phyloP scores from a whole-genome alignment of 2,329 filamentous ascomycete genomes.

The Sporothrix euskadiensis region DNA sequence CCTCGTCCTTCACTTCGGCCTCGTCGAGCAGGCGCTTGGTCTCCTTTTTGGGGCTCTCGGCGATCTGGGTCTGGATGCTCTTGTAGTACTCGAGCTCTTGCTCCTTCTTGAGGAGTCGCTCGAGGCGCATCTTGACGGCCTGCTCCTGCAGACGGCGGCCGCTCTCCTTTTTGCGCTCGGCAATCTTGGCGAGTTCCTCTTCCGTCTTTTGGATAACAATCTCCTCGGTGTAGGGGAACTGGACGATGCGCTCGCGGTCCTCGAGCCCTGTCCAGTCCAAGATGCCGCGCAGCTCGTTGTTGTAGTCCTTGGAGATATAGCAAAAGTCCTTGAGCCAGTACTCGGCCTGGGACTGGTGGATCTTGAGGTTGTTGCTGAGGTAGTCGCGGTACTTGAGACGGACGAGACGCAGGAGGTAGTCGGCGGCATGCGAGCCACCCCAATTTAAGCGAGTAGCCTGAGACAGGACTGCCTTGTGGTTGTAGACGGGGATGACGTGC shows the following conservation, averaged over 20 bases:
- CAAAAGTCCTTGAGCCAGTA: slow-evolving; percentile 85
- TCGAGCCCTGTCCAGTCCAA: slow-evolving; percentile 92
- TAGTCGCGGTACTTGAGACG: slow-evolving; percentile 77
- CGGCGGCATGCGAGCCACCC: slow-evolving; percentile 86
- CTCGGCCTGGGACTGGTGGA: slow-evolving; percentile 84
- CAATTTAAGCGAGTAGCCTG: slow-evolving; percentile 91
- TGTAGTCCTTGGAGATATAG: slow-evolving; percentile 83
- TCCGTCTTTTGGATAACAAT: slow-evolving; percentile 88
- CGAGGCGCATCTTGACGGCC: slow-evolving; percentile 93
- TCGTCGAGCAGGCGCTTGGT: slow-evolving; percentile 80
- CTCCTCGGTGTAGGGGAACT: slow-evolving; percentile 92
- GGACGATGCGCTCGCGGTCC: slow-evolving; percentile 82
- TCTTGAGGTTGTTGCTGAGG: slow-evolving; percentile 73
- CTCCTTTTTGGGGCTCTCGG: slow-evolving; percentile 85
- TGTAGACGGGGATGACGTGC: slow-evolving; percentile 89
- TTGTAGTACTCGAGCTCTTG: slow-evolving; percentile 94
- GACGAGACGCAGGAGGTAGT: slow-evolving; percentile 88
- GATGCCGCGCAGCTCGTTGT: slow-evolving; percentile 71
- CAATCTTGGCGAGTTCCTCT: slow-evolving; percentile 85
- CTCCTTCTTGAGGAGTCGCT: slow-evolving; percentile 94
- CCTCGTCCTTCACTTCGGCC: slow-evolving; percentile 90
- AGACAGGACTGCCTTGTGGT: slow-evolving; percentile 78
- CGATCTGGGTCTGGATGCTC: slow-evolving; percentile 71
- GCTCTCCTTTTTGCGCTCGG: slow-evolving; percentile 93
- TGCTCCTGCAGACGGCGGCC: slow-evolving; percentile 90